Base-by-base conservation (phyloP, 768 basidiomycete species). In the Rhizopogon sp. region DNA sequence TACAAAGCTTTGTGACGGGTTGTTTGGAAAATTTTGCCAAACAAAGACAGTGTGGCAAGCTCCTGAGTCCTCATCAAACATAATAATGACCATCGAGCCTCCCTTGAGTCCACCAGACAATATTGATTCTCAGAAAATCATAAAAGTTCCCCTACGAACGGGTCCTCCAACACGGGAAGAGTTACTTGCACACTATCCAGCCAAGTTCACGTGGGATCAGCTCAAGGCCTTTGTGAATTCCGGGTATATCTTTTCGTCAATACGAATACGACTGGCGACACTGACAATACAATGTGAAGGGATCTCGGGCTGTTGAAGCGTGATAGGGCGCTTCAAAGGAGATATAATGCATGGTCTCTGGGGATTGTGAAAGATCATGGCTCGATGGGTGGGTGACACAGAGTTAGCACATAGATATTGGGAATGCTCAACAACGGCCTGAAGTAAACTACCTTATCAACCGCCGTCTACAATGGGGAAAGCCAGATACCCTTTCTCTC, bases 221-320 rank as follows among this genome's bases (percentile, higher is more conserved):
- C 71, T 92, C 28, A 90, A 84, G 71, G 78, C 82, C 4, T 90
- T 92, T 58, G 76, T 92, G 47, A 88, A 85, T 64, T 88, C 89
- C 54, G 89, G 89, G 88, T 88, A 66, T 42, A 74, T 64, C 49
- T 20, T 7, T 22, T 37, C 17, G 17, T 52, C 17, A 29, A 17
- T 20, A 13, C 28, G 31, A 33, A 46, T 5, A 20, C 6, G 52
- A 37, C 40, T 2, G 16, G 8, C 16, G 10, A 33, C 16, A 6
- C 56, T 31, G 45, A 47, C 31, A 13, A 6, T 33, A n/a, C 17
- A 17, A 45, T 1, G 10, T 31, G 1, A 56, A 92, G 90, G 40
- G 89, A 93, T 64, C 80, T 94, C 43, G 89, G 88, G 2, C 75
- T 91, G 39, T 74, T 93, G 50, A 90, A 88, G 65, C 83, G 90